phyloP scores from a whole-genome alignment of 352 stramenopile species.

The Globisporangium recalcitrans region DNA sequence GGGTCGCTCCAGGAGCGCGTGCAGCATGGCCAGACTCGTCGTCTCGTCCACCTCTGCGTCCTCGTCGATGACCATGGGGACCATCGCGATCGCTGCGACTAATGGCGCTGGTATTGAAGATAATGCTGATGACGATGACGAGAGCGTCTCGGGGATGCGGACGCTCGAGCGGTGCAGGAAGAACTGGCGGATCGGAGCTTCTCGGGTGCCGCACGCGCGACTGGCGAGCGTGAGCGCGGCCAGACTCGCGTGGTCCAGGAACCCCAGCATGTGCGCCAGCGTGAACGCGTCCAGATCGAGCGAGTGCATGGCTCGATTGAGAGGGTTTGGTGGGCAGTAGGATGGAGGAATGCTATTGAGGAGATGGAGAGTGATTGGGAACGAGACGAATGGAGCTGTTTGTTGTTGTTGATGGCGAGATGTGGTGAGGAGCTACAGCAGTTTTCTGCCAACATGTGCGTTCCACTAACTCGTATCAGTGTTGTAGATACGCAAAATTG shows the following conservation, averaged over 20 bases:
- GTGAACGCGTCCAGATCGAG: conserved; percentile 4
- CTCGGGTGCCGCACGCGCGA: neutral
- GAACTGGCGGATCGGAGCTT: neutral
- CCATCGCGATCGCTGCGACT: neutral
- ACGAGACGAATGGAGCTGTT: no score
- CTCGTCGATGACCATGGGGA: neutral
- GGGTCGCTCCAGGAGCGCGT: neutral
- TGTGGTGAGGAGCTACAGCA: no score
- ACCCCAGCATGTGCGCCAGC: conserved; percentile 2
- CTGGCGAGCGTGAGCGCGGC: neutral
- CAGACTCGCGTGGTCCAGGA: neutral
- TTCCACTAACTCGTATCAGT: no score
- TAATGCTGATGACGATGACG: neutral
- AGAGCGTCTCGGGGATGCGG: conserved; percentile 4
- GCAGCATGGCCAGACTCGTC: neutral
- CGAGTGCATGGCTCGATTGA: neutral
- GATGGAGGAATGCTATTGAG: no score
- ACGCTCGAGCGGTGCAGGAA: neutral
- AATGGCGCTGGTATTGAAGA: neutral
- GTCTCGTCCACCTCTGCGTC: neutral
- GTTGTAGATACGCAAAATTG: no score
- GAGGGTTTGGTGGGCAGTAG: neutral
- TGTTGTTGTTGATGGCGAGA: no score
- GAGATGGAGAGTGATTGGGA: no score
- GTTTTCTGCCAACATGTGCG: no score